phyloP scores from a whole-genome alignment of 2,329 filamentous ascomycete genomes.

The Alternaria atra region DNA sequence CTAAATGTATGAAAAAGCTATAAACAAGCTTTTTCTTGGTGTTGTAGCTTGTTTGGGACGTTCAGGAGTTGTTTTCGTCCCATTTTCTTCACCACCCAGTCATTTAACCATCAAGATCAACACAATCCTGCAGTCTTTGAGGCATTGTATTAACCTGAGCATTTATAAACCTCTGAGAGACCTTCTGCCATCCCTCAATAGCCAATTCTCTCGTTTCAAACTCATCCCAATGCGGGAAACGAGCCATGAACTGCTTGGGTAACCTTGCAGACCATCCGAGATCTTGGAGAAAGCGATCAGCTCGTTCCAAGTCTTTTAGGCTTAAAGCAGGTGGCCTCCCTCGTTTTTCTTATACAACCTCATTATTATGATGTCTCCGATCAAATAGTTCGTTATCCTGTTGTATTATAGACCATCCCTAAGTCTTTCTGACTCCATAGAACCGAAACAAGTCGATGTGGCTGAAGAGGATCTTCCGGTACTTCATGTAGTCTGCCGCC shows the following conservation, averaged over 20 bases:
- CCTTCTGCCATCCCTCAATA: slow-evolving; percentile 2
- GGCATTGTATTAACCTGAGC: not conserved
- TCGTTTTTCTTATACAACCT: not conserved
- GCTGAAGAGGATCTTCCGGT: not conserved
- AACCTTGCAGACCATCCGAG: slow-evolving; percentile 6
- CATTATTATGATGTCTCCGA: not conserved
- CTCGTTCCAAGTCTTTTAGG: slow-evolving; percentile 1
- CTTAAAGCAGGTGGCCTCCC: not conserved
- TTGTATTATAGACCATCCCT: slow-evolving; percentile 14
- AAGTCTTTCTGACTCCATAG: not conserved
- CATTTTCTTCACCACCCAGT: not conserved
- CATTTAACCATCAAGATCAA: not conserved
- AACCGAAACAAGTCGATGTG: slow-evolving; percentile 3
- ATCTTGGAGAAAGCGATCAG: slow-evolving; percentile 15
- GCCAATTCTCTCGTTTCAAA: slow-evolving; percentile 13
- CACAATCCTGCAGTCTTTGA: not conserved
- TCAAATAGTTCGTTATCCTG: too few relatives aligned
- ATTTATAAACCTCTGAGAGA: slow-evolving; percentile 48
- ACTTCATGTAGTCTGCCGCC: not conserved
- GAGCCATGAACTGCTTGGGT: slow-evolving; percentile 10
- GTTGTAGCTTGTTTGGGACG: too few relatives aligned
- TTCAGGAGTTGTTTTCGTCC: not conserved
- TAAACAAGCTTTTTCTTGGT: not conserved
- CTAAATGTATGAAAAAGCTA: slow-evolving; percentile 1
- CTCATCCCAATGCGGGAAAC: slow-evolving; percentile 7